These are phyloP conservation scores for Clonostachys byssicola DNA, from an alignment of 2,329 filamentous ascomycete species.

Conservation along the genomic window DNA sequence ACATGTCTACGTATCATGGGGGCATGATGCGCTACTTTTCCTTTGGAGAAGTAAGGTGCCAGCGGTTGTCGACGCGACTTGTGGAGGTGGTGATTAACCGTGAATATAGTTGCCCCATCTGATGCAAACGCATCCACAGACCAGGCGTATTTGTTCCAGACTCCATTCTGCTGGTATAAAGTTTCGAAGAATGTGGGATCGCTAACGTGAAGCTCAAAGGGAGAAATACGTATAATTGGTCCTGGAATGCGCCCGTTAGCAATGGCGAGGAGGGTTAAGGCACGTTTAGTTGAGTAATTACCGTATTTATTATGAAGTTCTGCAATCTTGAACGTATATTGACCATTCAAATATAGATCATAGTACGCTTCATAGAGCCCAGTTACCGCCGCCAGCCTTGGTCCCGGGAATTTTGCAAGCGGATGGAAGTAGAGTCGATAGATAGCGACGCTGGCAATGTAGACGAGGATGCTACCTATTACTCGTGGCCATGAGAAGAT, in stretches of 20 bases:
- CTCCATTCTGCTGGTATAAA: conserved; percentile 2
- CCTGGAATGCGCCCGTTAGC: too few relatives aligned
- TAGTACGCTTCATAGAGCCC: conserved; percentile 1
- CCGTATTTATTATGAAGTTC: conserved; percentile 1
- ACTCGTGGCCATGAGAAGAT: too few relatives aligned
- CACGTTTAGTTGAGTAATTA: neutral
- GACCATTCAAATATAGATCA: neutral
- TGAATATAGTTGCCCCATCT: conserved; percentile 5
- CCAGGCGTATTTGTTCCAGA: conserved; percentile 3
- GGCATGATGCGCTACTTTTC: neutral
- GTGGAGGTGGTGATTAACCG: conserved; percentile 3
- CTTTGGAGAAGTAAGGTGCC: conserved; percentile 1
- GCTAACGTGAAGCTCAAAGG: conserved; percentile 1
- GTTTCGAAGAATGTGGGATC: neutral
- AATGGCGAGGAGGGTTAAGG: neutral
- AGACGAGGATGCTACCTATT: too few relatives aligned
- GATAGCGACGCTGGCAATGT: neutral
- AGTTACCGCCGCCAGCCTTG: conserved; percentile 6
- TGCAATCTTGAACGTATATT: neutral
- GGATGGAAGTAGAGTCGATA: conserved; percentile 4
- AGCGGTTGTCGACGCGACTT: neutral
- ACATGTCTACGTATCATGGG: conserved; percentile 5
- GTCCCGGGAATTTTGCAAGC: conserved; percentile 6
- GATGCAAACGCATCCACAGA: conserved; percentile 2
- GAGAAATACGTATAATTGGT: conserved; percentile 3